Evolutionary conservation across 164 flowering plant species (phyloP).

Genomic region (Taxillus chinensis): DNA sequence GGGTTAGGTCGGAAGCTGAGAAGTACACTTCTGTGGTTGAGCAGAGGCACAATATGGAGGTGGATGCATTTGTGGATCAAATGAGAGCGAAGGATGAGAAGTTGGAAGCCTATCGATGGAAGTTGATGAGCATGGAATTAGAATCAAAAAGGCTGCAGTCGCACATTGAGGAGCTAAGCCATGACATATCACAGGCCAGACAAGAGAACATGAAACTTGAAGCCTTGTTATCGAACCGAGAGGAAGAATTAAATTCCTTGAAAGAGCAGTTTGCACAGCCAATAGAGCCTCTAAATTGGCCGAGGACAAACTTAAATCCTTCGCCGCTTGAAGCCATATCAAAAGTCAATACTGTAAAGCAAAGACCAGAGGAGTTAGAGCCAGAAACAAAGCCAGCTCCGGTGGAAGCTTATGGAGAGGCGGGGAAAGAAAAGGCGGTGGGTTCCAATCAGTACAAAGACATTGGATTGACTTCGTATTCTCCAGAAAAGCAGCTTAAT

Average conservation of each 20-base stretch:
- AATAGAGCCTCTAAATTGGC: conserved; percentile 15
- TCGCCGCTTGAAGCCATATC: conserved; percentile 28
- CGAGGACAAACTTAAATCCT: conserved; percentile 15
- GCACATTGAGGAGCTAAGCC: conserved; percentile 48
- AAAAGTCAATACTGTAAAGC: conserved; percentile 36
- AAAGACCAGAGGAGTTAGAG: conserved; percentile 29
- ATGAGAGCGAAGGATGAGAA: conserved; percentile 77
- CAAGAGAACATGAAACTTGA: conserved; percentile 51
- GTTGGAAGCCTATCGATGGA: conserved; percentile 68
- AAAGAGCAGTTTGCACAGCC: conserved; percentile 32
- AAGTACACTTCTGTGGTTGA: conserved; percentile 34
- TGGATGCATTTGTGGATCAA: conserved; percentile 77
- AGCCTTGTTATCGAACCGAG: conserved; percentile 40
- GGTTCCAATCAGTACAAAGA: conserved; percentile 17
- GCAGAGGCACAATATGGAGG: conserved; percentile 60
- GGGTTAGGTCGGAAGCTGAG: conserved; percentile 50
- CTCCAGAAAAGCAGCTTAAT: conserved; percentile 32
- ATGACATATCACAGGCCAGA: conserved; percentile 39
- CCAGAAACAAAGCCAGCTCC: conserved; percentile 17
- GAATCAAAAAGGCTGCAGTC: conserved; percentile 66
- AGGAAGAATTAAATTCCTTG: conserved; percentile 44
- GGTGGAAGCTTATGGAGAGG: conserved; percentile 12
- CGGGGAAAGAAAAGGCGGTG: conserved; percentile 15
- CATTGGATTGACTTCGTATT: conserved; percentile 16
- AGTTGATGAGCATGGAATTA: conserved; percentile 58